Percentiles rank a stretch among this genome's conserved stretches.
These are phyloP conservation scores for Pseudocercospora eumusae DNA, from an alignment of 2,329 filamentous ascomycete genomes.

Conservation along the genomic window DNA sequence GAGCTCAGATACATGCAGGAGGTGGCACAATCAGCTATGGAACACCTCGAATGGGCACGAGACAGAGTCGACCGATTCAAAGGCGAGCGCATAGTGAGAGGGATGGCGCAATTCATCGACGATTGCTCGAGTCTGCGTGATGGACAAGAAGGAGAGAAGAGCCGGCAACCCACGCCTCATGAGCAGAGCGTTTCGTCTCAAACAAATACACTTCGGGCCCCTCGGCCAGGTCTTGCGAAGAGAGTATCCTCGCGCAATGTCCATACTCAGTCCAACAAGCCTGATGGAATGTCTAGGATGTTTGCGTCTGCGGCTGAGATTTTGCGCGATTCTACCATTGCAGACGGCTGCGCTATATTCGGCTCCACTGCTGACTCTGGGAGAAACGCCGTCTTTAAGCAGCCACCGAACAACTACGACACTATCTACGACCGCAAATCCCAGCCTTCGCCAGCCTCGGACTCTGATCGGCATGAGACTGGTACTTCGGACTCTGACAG, in stretches of 20 bases:
- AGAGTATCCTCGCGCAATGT: conserved; percentile 21
- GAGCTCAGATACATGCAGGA: conserved; percentile 60
- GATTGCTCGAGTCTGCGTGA: conserved; percentile 19
- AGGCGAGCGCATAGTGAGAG: conserved; percentile 57
- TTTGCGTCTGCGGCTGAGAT: conserved; percentile 33
- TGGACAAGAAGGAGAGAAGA: conserved; percentile 1
- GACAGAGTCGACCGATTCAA: conserved; percentile 55
- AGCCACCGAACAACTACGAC: conserved; percentile 16
- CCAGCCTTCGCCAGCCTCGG: conserved; percentile 23
- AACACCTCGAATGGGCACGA: conserved; percentile 61
- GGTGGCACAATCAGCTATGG: conserved; percentile 58
- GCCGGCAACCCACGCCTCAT: background rate
- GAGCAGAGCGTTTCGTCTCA: conserved; percentile 6
- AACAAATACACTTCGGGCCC: background rate
- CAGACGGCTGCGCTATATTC: conserved; percentile 36
- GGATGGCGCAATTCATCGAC: conserved; percentile 52
- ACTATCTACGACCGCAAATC: conserved; percentile 8
- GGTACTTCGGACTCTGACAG: conserved; percentile 30
- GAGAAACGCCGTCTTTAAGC: conserved; percentile 21
- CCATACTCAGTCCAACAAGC: conserved; percentile 9
- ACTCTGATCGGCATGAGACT: conserved; percentile 26
- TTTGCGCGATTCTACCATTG: conserved; percentile 35
- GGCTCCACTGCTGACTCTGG: conserved; percentile 30
- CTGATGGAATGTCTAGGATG: conserved; percentile 28
- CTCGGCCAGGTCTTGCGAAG: conserved; percentile 19